Percentiles rank a stretch among this genome's conserved stretches.
Conservation (phyloP, 139 green algal species). For the Asterochloris erici region DNA sequence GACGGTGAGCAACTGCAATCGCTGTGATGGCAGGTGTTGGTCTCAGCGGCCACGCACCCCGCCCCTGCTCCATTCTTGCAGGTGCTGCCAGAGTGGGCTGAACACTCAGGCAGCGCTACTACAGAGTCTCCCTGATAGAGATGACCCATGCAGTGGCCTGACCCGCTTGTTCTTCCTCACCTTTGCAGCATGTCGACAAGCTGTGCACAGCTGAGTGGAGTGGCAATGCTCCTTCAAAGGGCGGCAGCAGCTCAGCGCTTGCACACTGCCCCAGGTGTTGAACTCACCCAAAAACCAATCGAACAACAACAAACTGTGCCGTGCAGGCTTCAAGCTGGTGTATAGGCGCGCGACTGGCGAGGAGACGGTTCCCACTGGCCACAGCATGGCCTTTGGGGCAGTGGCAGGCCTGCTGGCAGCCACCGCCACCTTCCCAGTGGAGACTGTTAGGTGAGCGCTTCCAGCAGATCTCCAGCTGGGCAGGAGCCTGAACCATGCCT, state of each 20-base stretch:
- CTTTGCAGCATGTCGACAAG: too few relatives aligned
- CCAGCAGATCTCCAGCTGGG: neutral
- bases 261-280: too few relatives aligned
- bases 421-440: slow-evolving; percentile 36
- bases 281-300: neutral
- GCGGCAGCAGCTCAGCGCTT: too few relatives aligned
- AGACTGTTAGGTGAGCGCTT: slow-evolving; percentile 25
- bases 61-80: neutral
- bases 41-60: neutral
- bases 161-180: too few relatives aligned
- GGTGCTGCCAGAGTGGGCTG: too few relatives aligned
- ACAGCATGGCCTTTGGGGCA: slow-evolving; percentile 31
- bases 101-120: too few relatives aligned
- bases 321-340: neutral
- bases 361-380: slow-evolving; percentile 25
- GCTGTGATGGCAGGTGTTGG: neutral
- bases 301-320: neutral
- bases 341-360: slow-evolving; percentile 10
- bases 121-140: too few relatives aligned
- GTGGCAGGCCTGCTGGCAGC: slow-evolving; percentile 29
- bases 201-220: too few relatives aligned
- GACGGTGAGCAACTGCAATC: slow-evolving; percentile 26
- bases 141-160: neutral
- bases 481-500: neutral
- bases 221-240: too few relatives aligned